These are phyloP conservation scores for Colletotrichum graminicola DNA, from an alignment of 2,329 filamentous ascomycete species.

Conservation along the genomic window DNA sequence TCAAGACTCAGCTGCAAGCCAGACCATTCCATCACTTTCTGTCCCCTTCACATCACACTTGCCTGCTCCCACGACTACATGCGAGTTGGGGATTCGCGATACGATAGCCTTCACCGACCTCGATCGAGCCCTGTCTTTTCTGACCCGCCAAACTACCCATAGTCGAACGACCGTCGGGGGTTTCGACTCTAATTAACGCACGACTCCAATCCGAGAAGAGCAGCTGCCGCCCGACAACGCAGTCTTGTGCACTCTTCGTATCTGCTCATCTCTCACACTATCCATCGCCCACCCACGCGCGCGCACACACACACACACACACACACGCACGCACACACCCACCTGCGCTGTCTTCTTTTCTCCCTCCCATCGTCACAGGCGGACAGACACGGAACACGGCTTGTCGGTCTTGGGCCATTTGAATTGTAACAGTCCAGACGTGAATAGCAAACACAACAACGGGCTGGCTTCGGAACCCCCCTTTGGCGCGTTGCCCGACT, in stretches of 20 bases:
- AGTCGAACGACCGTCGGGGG: conserved; percentile 39
- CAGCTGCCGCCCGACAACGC: conserved; percentile 28
- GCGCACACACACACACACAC: background rate
- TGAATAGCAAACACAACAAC: conserved; percentile 14
- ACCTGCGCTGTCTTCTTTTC: background rate
- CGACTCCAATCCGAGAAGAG: conserved; percentile 36
- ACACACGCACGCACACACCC: conserved; percentile 10
- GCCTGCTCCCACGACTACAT: background rate
- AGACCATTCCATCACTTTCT: conserved; percentile 40
- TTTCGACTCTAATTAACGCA: conserved; percentile 39
- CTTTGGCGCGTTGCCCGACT: conserved; percentile 37
- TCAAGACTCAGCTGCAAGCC: conserved; percentile 42
- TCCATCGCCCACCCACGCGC: background rate
- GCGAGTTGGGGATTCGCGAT: conserved; percentile 11
- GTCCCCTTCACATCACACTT: conserved; percentile 22
- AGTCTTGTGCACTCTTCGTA: conserved; percentile 31
- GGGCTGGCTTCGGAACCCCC: conserved; percentile 33
- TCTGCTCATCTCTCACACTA: conserved; percentile 25
- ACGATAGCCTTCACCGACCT: conserved; percentile 28
- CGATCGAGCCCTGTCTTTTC: conserved; percentile 32
- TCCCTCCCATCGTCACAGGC: conserved; percentile 13
- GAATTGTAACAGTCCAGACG: conserved; percentile 19
- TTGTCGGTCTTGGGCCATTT: conserved; percentile 4
- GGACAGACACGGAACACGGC: conserved; percentile 22
- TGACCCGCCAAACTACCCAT: conserved; percentile 27